These are phyloP conservation scores for Casuarina glauca DNA, from an alignment of 306 rosid species.

Conservation along the genomic window DNA sequence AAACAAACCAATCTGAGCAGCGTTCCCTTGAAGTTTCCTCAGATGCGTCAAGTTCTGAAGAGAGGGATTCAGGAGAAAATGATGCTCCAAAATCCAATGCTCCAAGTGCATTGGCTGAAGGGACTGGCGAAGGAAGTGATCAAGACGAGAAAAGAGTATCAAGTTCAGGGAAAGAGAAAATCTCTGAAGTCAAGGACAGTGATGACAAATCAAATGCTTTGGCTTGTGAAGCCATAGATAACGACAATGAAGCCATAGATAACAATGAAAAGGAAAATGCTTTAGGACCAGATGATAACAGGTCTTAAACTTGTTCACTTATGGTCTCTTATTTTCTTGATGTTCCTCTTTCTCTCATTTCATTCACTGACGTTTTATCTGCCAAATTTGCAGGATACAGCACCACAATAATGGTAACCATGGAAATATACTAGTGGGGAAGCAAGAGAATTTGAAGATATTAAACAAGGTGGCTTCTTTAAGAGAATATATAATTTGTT, in stretches of 20 bases:
- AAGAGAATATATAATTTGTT: conserved; percentile 19
- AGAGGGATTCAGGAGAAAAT: conserved; percentile 2
- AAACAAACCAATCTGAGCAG: conserved; percentile 26
- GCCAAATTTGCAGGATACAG: conserved; percentile 41
- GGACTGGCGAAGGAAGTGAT: conserved; percentile 27
- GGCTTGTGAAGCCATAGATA: conserved; percentile 46
- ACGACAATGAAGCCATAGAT: conserved; percentile 33
- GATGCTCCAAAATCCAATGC: not conserved
- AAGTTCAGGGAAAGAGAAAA: conserved; percentile 24
- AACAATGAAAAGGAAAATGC: conserved; percentile 63
- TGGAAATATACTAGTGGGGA: conserved; percentile 39
- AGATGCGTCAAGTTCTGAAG: conserved; percentile 38
- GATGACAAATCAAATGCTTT: conserved; percentile 42
- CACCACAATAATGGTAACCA: conserved; percentile 13
- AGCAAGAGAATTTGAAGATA: conserved; percentile 43
- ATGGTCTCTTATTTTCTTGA: not conserved
- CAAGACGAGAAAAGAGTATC: conserved; percentile 28
- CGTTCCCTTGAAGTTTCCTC: conserved; percentile 20
- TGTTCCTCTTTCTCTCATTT: conserved; percentile 16
- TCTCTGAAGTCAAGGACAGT: conserved; percentile 27
- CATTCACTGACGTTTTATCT: conserved; percentile 6
- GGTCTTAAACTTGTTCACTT: conserved; percentile 39
- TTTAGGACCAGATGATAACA: conserved; percentile 49
- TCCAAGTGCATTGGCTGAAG: conserved; percentile 23
- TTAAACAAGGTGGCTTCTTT: conserved; percentile 48